Percentiles rank a stretch among this genome's conserved stretches.
phyloP scores from a whole-genome alignment of 208 protist genomes.

The Wallacemonas sp. region DNA sequence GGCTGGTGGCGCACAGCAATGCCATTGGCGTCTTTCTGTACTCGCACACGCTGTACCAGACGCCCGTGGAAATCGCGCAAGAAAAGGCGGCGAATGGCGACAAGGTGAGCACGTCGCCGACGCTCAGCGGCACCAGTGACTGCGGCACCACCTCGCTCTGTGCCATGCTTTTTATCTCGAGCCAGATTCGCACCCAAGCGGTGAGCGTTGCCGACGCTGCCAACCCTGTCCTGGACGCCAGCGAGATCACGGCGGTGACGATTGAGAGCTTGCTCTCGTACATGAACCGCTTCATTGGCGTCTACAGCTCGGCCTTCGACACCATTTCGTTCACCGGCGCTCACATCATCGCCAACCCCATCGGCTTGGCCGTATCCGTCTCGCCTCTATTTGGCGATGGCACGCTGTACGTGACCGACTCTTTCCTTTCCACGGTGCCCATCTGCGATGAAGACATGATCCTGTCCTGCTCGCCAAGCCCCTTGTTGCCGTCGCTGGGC shows the following conservation, averaged over 20 bases:
- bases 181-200: slow-evolving; percentile 17
- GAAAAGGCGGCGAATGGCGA: background rate
- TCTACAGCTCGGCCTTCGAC: slow-evolving; percentile 41
- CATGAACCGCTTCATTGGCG: slow-evolving; percentile 36
- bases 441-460: slow-evolving; percentile 18
- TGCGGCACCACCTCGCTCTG: background rate
- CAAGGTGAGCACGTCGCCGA: slow-evolving; percentile 2
- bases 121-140: background rate
- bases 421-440: slow-evolving; percentile 27
- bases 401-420: slow-evolving; percentile 15
- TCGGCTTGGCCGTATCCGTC: slow-evolving; percentile 32
- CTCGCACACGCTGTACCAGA: background rate
- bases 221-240: slow-evolving; percentile 24
- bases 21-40: slow-evolving; percentile 46
- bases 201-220: slow-evolving; percentile 16
- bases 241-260: slow-evolving; percentile 28
- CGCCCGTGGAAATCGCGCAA: background rate
- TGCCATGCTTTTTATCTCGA: background rate
- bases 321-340: slow-evolving; percentile 24
- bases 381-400: slow-evolving; percentile 20
- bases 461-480: slow-evolving; percentile 24
- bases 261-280: slow-evolving; percentile 8
- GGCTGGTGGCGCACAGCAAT: slow-evolving; percentile 31
- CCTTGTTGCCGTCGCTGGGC: background rate
- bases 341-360: slow-evolving; percentile 39